These are phyloP conservation scores for Trichomonascus vanleenenianus DNA, from an alignment of 805 yeast species.

Conservation along the genomic window DNA sequence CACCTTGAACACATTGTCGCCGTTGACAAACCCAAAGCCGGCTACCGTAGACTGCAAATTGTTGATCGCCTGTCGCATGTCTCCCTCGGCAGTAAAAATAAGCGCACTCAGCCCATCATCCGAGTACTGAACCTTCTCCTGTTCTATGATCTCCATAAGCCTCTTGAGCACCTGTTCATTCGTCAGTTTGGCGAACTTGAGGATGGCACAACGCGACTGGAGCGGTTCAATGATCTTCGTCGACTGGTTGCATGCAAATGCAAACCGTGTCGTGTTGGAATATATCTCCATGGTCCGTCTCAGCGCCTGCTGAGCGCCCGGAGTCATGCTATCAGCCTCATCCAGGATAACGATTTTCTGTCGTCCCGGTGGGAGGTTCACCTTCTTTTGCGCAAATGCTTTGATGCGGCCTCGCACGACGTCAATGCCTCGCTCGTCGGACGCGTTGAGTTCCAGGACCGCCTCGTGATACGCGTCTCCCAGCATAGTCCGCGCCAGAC, in stretches of 20 bases:
- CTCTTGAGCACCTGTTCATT: slow-evolving; percentile 82
- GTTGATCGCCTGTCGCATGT: slow-evolving; percentile 96
- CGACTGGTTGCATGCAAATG: slow-evolving; percentile 96
- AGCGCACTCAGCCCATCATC: slow-evolving; percentile 91
- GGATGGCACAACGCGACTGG: slow-evolving; percentile 92
- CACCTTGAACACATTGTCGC: slow-evolving; percentile 86
- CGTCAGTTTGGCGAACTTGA: slow-evolving; percentile 70
- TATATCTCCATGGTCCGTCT: slow-evolving; percentile 93
- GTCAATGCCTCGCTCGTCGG: slow-evolving; percentile 96
- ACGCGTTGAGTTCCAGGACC: slow-evolving; percentile 87
- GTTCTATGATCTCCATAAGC: slow-evolving; percentile 58
- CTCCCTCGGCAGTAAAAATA: slow-evolving; percentile 94
- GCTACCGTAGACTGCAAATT: slow-evolving; percentile 90
- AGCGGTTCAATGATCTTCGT: slow-evolving; percentile 93
- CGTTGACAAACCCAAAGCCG: slow-evolving; percentile 87
- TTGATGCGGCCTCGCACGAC: slow-evolving; percentile 91
- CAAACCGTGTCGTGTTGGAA: slow-evolving; percentile 93
- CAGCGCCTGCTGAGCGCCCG: slow-evolving; percentile 92
- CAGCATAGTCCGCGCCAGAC: slow-evolving; percentile 77
- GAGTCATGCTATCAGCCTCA: slow-evolving; percentile 96
- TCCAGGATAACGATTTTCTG: slow-evolving; percentile 91
- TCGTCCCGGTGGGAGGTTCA: slow-evolving; percentile 76
- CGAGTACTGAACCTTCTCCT: slow-evolving; percentile 67
- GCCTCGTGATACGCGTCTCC: slow-evolving; percentile 73
- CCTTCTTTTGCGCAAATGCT: slow-evolving; percentile 92